Evolutionary conservation across 2,329 filamentous ascomycete species (phyloP), one percentile per base, ranked within the genome.

Genomic region (Trichocomaceae sp.): DNA sequence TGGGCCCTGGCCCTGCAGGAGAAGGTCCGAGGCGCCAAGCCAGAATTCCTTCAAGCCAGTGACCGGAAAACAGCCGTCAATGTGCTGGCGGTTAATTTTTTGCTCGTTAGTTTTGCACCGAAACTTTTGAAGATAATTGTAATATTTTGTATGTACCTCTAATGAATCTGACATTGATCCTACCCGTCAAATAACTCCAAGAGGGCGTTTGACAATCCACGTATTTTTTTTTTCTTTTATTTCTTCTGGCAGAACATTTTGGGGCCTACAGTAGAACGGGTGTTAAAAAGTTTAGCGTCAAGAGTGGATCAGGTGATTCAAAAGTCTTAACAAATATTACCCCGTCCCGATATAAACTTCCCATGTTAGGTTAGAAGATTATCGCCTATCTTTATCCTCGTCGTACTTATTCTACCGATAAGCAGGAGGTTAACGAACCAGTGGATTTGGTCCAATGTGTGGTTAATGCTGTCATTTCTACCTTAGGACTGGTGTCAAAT

Each of bases 41-140:
- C 60, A 58, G 52, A 73, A 54, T 23, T 62, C 62, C 60, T 67
- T 66, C 37, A 76, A 60, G 46, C 71, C 70, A 56, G 72, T 72
- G 58, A 75, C 67, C 31, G 74, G 74, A 41, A 76, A 67, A 64
- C 70, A 73, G 60, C 69, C 65, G 64, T 72, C 71, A 61, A 71
- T 60, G 58, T 71, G 69, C 72, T 75, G 17, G 23, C 23, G 23
- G 7, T 20, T 7, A 10, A 35, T 26, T 26, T n/a, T 22, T 29
- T 9, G n/a, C 29, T 17, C 26, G 20, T 33, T 13, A 55, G 31
- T 17, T 9, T 2, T 2, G 31, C 12, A 15, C 15, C 5, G 9
- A 35, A 3, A 35, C 31, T 35, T 15, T 35, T 17, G 15, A 17
- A 20, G 31, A 31, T 47, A 15, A 33, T 57, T 59, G 26, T 50